phyloP scores from a whole-genome alignment of 495 filamentous ascomycete genomes.

The Penicillium psychrofluorescens region DNA sequence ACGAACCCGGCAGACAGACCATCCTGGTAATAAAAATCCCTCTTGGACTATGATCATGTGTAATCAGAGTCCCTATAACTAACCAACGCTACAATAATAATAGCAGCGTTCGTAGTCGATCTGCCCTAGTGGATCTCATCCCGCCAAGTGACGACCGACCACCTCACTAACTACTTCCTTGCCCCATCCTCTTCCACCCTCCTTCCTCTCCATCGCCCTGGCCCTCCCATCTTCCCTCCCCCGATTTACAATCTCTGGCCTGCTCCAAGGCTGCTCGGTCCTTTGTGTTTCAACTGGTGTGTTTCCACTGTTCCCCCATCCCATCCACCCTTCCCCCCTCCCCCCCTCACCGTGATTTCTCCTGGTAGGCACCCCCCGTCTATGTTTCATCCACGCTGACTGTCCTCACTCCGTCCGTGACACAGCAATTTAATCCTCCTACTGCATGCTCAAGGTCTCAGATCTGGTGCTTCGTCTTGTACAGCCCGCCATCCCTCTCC shows the following conservation, averaged over 20 bases:
- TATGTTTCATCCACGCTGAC: slow-evolving; percentile 17
- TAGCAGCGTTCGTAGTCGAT: slow-evolving; percentile 17
- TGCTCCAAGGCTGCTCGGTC: slow-evolving; percentile 3
- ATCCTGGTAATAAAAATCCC: too few species aligned
- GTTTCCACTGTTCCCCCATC: slow-evolving; percentile 9
- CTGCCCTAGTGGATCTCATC: slow-evolving; percentile 34
- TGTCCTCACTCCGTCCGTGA: too few species aligned
- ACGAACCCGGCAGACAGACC: too few species aligned
- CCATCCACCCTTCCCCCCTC: slow-evolving; percentile 1
- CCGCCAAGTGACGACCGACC: slow-evolving; percentile 28
- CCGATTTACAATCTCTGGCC: slow-evolving; percentile 7
- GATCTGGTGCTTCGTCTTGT: slow-evolving; percentile 12
- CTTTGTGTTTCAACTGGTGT: neutral
- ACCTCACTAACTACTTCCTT: slow-evolving; percentile 21
- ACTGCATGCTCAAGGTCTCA: slow-evolving; percentile 12
- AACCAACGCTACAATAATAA: too few species aligned
- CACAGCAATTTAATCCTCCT: neutral
- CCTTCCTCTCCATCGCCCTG: slow-evolving; percentile 5
- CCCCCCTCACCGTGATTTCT: slow-evolving; percentile 13
- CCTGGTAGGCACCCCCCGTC: slow-evolving; percentile 19
- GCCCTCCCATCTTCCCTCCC: slow-evolving; percentile 6
- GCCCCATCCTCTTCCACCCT: slow-evolving; percentile 7
- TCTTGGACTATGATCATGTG: too few species aligned
- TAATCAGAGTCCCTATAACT: too few species aligned
- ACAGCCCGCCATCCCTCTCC: slow-evolving; percentile 7